Conservation (phyloP, 441 rosid genomes). For the Erodium moschatum region DNA sequence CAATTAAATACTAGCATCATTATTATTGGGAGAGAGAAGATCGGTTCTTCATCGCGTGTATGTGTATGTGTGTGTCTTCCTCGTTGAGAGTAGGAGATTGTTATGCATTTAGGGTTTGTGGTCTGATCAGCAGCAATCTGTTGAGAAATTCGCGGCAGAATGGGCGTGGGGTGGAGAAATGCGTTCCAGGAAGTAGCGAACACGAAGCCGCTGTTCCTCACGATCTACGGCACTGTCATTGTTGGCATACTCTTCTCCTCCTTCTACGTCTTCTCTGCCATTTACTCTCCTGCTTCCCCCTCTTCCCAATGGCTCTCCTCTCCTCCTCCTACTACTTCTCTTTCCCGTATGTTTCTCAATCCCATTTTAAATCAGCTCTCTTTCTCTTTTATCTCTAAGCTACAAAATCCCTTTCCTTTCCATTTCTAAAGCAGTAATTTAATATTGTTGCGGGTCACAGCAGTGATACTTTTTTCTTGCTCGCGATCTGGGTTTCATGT, state of each 20-base stretch:
- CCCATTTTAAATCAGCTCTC: too few relatives aligned
- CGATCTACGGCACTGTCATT: slow-evolving; percentile 71
- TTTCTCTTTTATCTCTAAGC: too few relatives aligned
- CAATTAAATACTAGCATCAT: background rate
- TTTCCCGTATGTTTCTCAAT: slow-evolving; percentile 26
- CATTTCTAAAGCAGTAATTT: background rate
- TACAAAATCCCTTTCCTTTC: too few relatives aligned
- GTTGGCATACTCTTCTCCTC: slow-evolving; percentile 66
- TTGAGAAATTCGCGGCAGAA: background rate
- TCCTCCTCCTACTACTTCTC: slow-evolving; percentile 43
- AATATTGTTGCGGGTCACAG: background rate
- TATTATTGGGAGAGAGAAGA: background rate
- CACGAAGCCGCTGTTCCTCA: slow-evolving; percentile 70
- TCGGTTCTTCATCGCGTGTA: background rate
- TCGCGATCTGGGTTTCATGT: background rate
- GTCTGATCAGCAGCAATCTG: background rate
- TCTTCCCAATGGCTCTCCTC: slow-evolving; percentile 25
- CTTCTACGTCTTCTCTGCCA: slow-evolving; percentile 71
- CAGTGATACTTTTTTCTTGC: background rate
- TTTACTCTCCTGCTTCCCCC: slow-evolving; percentile 45
- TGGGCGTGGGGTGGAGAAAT: slow-evolving; percentile 55
- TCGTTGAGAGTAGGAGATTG: background rate
- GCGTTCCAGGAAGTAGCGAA: slow-evolving; percentile 56
- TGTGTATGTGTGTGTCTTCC: background rate
- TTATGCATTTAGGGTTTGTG: background rate